Evolutionary conservation across 2,329 filamentous ascomycete species (phyloP), one percentile per base, ranked within the genome.

Genomic region (Cryphonectria carpinicola): DNA sequence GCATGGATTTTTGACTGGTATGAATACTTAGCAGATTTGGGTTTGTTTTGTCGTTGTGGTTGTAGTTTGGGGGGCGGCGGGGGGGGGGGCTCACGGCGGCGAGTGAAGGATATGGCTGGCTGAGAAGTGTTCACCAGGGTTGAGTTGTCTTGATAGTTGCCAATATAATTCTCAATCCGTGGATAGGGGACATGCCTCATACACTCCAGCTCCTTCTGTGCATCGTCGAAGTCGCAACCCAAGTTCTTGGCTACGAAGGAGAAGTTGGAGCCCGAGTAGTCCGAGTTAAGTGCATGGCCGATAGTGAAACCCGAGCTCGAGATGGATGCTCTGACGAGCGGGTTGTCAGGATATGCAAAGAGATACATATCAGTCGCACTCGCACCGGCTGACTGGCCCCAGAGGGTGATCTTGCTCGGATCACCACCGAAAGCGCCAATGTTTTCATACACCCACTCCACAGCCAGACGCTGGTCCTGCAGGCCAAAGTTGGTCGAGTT

Each of bases 351-450:
- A 49, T 73, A 80, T 19, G 74, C 77, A 65, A 76, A 75, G 32
- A 71, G 74, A 35, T 77, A 76, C n/a, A 75, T 69, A 32, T 77
- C 72, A 22, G 74, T 72, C 41, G 74, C 67, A n/a, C 71, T 70
- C 7, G 73, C 74, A 4, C 76, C 77, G 66, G 74, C 75, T 10
- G 75, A 76, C 66, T 78, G 76, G 10, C 77, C 77, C 75, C 22
- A 81, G 72, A 52, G 78, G 80, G 62, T 71, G 25, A 84, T 77
- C 65, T 80, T 79, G 0, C 78, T 75, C 6, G 80, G 77, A 68
- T 83, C 81, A 22, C 82, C 82, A 6, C 81, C 81, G 73, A 84
- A 84, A 28, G 78, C 79, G 7, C 69, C 74, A 46, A 84, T 83
- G 70, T 83, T 78, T 41, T 78, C 78, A 14, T 78, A 76, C 10